phyloP scores from a whole-genome alignment of 75 land plant species.

The Sequoia sempervirens region DNA sequence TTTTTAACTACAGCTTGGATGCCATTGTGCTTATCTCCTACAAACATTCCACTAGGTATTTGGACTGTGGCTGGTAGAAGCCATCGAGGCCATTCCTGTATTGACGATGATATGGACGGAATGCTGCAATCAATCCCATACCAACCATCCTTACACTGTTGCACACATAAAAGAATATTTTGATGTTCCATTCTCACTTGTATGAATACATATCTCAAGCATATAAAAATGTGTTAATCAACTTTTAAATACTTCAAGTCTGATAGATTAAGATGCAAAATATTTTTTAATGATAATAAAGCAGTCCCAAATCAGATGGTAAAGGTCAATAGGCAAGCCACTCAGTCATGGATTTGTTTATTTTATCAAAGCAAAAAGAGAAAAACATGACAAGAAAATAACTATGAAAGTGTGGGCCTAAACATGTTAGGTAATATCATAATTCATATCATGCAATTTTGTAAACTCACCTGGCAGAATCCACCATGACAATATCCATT shows the following conservation, averaged over 20 bases:
- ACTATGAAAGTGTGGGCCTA: neutral
- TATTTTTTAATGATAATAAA: neutral
- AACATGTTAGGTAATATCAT: neutral
- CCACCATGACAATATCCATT: slow-evolving; percentile 87
- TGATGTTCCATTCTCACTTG: neutral
- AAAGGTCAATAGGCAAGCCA: neutral
- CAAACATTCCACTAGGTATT: slow-evolving; percentile 21
- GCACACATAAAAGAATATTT: neutral
- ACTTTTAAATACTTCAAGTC: neutral
- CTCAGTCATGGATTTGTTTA: neutral
- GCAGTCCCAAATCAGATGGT: neutral
- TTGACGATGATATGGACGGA: slow-evolving; percentile 54
- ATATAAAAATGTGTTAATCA: slow-evolving; percentile 3
- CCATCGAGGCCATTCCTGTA: slow-evolving; percentile 67
- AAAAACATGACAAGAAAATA: neutral
- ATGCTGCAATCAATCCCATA: slow-evolving; percentile 88
- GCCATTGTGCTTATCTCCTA: slow-evolving; percentile 13
- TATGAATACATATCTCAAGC: slow-evolving; percentile 3
- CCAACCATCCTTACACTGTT: slow-evolving; percentile 77
- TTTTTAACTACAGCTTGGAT: slow-evolving; percentile 52
- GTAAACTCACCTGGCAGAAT: slow-evolving; percentile 61
- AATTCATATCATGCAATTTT: neutral
- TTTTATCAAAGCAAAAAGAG: neutral
- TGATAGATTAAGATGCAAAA: neutral
- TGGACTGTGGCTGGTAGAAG: slow-evolving; percentile 54